Evolutionary conservation across 2,329 filamentous ascomycete species (phyloP).

Genomic region (Meredithiella fracta): DNA sequence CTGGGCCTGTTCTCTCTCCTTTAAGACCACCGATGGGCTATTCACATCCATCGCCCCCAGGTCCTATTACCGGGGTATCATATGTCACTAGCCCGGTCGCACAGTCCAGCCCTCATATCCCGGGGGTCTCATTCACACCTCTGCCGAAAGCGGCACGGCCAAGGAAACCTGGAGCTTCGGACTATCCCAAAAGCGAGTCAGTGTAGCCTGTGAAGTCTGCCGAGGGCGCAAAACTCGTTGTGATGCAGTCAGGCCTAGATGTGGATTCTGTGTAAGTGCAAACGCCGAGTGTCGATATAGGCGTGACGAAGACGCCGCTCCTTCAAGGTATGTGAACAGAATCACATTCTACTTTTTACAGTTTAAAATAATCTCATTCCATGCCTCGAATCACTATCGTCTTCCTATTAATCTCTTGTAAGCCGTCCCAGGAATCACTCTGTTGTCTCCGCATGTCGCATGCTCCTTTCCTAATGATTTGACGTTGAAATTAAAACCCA

Average conservation of each 20-base stretch:
- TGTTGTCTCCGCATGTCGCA: not conserved
- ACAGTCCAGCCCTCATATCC: no score
- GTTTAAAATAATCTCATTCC: no score
- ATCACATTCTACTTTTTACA: not conserved
- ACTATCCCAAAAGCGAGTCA: conserved; percentile 17
- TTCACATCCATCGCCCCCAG: not conserved
- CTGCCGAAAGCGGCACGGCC: conserved; percentile 6
- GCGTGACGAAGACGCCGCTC: conserved; percentile 8
- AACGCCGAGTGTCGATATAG: conserved; percentile 15
- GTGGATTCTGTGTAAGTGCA: conserved; percentile 15
- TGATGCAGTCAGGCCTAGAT: conserved; percentile 14
- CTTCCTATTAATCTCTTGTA: not conserved
- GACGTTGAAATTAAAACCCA: not conserved
- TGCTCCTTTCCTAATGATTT: not conserved
- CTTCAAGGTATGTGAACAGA: conserved; percentile 8
- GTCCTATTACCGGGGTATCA: no score
- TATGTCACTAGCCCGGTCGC: not conserved
- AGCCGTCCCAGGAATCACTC: not conserved
- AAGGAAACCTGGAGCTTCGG: not conserved
- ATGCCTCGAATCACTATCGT: no score
- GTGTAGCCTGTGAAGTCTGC: conserved; percentile 17
- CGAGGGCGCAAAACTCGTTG: conserved; percentile 16
- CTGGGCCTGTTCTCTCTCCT: not conserved
- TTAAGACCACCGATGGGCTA: not conserved
- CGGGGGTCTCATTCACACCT: no score